phyloP scores from a whole-genome alignment of 768 basidiomycete species.

The Boletus tomentosulus region DNA sequence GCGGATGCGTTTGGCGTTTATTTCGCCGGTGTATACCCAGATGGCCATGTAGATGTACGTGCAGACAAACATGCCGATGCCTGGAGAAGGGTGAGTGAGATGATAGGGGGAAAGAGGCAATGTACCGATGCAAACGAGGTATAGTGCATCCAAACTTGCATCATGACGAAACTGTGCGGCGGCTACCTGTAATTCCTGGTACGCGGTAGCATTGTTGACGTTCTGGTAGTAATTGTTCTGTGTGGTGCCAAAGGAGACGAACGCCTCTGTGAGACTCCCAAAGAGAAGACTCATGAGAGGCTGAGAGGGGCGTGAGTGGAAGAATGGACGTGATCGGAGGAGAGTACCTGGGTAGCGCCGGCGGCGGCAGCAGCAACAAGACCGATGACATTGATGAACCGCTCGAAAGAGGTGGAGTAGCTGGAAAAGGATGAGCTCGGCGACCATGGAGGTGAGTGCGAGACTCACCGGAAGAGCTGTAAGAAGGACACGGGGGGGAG shows the following conservation, averaged over 20 bases:
- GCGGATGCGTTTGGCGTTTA: constrained; percentile 78
- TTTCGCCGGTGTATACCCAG: constrained; percentile 75
- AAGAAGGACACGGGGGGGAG: constrained; percentile 20
- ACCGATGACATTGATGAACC: constrained; percentile 64
- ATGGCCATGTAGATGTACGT: constrained; percentile 70
- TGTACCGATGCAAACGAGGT: constrained; percentile 64
- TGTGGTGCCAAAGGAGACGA: constrained; percentile 52
- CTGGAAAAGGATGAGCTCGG: constrained; percentile 34
- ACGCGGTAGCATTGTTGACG: constrained; percentile 27
- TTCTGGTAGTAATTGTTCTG: constrained; percentile 13
- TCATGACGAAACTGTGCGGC: constrained; percentile 47
- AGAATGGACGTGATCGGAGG: not conserved
- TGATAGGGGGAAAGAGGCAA: constrained; percentile 5
- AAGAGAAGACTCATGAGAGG: constrained; percentile 83
- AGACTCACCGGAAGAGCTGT: constrained; percentile 44
- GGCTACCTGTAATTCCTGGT: constrained; percentile 28
- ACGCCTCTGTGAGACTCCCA: constrained; percentile 72
- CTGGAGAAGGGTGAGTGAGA: constrained; percentile 32
- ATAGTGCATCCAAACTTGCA: constrained; percentile 57
- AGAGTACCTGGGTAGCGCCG: constrained; percentile 71
- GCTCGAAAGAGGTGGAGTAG: constrained; percentile 70
- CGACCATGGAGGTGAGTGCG: not conserved
- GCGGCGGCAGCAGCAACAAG: constrained; percentile 68
- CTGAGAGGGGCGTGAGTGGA: constrained; percentile 29
- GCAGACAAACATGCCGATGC: constrained; percentile 68